Evolutionary conservation across 2,329 filamentous ascomycete species (phyloP).

Genomic region (Hymenotorrendiella dingleyae): DNA sequence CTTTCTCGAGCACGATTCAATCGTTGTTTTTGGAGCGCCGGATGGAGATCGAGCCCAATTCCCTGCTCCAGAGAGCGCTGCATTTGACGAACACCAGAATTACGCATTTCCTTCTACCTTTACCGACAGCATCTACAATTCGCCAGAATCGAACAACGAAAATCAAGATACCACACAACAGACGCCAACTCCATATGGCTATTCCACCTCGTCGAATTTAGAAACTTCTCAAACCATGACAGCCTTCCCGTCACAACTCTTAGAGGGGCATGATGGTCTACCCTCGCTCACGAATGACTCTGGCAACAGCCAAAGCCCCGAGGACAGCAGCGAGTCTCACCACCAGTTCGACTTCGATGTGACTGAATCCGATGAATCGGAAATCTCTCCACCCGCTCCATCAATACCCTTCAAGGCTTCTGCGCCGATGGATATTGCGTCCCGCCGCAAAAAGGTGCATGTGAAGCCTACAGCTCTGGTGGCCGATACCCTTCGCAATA

Average conservation of each 20-base stretch:
- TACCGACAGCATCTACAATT: conserved; percentile 14
- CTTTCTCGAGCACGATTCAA: conserved; percentile 14
- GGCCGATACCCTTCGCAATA: conserved; percentile 21
- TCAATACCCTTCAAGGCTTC: conserved; percentile 26
- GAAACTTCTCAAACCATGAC: conserved; percentile 14
- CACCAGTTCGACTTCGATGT: conserved; percentile 18
- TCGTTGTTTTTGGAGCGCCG: conserved; percentile 12
- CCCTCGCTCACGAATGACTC: conserved; percentile 10
- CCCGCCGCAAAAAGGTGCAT: conserved; percentile 28
- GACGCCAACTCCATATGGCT: conserved; percentile 21
- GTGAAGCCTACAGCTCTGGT: conserved; percentile 27
- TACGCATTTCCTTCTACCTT: conserved; percentile 18
- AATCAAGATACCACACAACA: conserved; percentile 10
- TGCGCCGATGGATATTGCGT: conserved; percentile 27
- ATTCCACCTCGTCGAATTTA: conserved; percentile 9
- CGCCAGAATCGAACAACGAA: conserved; percentile 14
- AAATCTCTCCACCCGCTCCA: conserved; percentile 20
- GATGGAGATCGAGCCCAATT: conserved; percentile 23
- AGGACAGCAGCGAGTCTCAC: conserved; percentile 14
- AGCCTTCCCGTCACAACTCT: conserved; percentile 22
- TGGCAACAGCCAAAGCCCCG: conserved; percentile 18
- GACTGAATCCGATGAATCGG: conserved; percentile 15
- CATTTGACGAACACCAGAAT: conserved; percentile 9
- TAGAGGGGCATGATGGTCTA: conserved; percentile 11
- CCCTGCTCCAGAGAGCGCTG: conserved; percentile 13